A percentile compares a stretch with the other conserved stretches of the same genome.
These are phyloP conservation scores for Entomortierella parvispora DNA, from an alignment of 192 early-diverging fungal species.

Conservation along the genomic window DNA sequence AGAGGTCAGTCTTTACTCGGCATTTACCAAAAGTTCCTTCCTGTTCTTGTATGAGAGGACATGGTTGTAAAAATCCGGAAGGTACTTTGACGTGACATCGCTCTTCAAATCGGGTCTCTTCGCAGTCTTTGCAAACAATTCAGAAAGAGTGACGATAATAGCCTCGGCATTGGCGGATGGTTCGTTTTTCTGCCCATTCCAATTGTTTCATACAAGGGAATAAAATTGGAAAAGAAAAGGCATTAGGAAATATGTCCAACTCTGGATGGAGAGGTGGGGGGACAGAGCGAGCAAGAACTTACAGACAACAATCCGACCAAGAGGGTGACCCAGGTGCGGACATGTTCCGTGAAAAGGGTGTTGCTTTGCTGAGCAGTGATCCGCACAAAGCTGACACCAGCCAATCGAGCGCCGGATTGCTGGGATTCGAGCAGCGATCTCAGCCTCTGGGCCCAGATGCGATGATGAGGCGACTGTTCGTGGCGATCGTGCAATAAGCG, in stretches of 20 bases:
- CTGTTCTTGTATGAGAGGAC: constrained; percentile 55
- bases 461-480: constrained; percentile 34
- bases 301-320: constrained; percentile 57
- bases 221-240: background rate
- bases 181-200: constrained; percentile 67
- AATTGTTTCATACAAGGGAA: too few species aligned
- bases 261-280: background rate
- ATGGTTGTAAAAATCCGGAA: constrained; percentile 60
- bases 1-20: background rate
- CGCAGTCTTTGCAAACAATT: constrained; percentile 58
- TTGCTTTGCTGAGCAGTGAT: constrained; percentile 60
- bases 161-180: constrained; percentile 43
- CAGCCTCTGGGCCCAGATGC: constrained; percentile 64
- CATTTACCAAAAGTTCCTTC: constrained; percentile 58
- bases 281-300: constrained; percentile 6
- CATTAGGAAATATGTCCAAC: background rate
- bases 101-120: constrained; percentile 64
- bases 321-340: constrained; percentile 55
- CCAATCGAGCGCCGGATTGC: constrained; percentile 58
- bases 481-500: constrained; percentile 49
- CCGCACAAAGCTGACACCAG: constrained; percentile 58
- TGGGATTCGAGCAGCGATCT: constrained; percentile 66
- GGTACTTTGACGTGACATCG: constrained; percentile 60
- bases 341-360: constrained; percentile 50
- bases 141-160: constrained; percentile 56